These are phyloP conservation scores for Penicillium turbatum DNA, from an alignment of 495 filamentous ascomycete genomes.

Conservation along the genomic window DNA sequence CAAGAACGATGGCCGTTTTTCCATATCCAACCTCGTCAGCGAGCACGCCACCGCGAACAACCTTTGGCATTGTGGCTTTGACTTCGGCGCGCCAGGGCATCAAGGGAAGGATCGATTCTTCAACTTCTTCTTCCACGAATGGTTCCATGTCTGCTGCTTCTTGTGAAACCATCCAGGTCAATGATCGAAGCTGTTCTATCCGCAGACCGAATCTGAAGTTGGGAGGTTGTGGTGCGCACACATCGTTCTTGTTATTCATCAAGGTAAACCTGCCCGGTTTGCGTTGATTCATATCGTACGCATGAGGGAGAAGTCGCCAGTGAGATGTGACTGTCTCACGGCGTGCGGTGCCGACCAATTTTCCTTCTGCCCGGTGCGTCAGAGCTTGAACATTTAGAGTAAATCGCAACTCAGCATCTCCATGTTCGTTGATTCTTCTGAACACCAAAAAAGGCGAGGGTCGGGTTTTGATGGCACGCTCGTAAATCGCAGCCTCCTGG, in stretches of 20 bases:
- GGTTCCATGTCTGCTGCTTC: conserved; percentile 44
- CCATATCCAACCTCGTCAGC: conserved; percentile 79
- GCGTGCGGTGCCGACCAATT: conserved; percentile 23
- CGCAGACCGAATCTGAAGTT: conserved; percentile 36
- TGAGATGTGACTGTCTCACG: conserved; percentile 21
- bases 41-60: conserved; percentile 62
- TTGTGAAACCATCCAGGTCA: conserved; percentile 63
- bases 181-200: conserved; percentile 54
- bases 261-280: conserved; percentile 36
- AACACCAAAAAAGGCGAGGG: conserved; percentile 47
- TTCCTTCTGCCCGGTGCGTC: conserved; percentile 50
- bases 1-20: conserved; percentile 73
- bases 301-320: conserved; percentile 53
- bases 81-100: conserved; percentile 63
- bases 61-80: conserved; percentile 35
- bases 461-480: conserved; percentile 45
- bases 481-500: conserved; percentile 41
- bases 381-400: conserved; percentile 53
- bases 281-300: conserved; percentile 30
- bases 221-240: conserved; percentile 33
- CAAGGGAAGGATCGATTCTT: conserved; percentile 56
- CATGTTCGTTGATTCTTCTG: conserved; percentile 26
- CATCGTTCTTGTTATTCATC: conserved; percentile 42
- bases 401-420: conserved; percentile 37
- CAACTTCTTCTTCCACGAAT: conserved; percentile 63